phyloP scores from a whole-genome alignment of 768 basidiomycete genomes.

The Termitomyces titanicus region DNA sequence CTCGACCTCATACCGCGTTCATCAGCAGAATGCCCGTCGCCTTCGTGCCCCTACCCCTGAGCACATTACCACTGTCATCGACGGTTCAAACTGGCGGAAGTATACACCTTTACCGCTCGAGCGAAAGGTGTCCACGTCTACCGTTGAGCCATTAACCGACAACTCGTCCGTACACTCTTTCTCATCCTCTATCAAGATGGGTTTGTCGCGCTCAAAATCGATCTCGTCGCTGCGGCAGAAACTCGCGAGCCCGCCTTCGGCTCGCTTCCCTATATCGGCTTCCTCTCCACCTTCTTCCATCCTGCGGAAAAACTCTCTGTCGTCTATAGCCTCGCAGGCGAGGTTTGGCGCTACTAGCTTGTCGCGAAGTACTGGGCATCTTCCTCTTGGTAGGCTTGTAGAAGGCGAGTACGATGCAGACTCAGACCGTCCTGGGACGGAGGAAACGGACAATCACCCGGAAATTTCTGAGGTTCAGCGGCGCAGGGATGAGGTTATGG shows the following conservation, averaged over 20 bases:
- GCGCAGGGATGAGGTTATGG: slow-evolving; percentile 61
- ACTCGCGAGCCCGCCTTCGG: slow-evolving; percentile 25
- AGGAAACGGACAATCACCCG: slow-evolving; percentile 25
- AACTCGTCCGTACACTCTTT: slow-evolving; percentile 39
- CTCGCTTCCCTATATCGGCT: slow-evolving; percentile 21
- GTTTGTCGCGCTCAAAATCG: slow-evolving; percentile 40
- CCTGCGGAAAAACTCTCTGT: slow-evolving; percentile 44
- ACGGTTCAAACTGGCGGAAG: slow-evolving; percentile 33
- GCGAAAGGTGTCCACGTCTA: slow-evolving; percentile 10
- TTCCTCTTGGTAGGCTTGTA: slow-evolving; percentile 29
- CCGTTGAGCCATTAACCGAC: slow-evolving; percentile 27
- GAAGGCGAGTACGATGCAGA: slow-evolving; percentile 17
- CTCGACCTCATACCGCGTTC: slow-evolving; percentile 46
- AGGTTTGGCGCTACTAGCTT: slow-evolving; percentile 34
- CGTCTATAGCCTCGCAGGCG: slow-evolving; percentile 52
- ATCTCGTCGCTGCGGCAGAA: slow-evolving; percentile 25
- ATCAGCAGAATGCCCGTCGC: slow-evolving; percentile 35
- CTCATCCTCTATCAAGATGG: slow-evolving; percentile 37
- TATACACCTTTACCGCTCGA: slow-evolving; percentile 16
- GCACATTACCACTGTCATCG: slow-evolving; percentile 25
- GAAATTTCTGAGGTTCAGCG: slow-evolving; percentile 63
- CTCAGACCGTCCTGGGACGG: slow-evolving; percentile 19
- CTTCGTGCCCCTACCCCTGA: slow-evolving; percentile 27
- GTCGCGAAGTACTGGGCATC: slow-evolving; percentile 39
- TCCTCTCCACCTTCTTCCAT: slow-evolving; percentile 20